phyloP scores from a whole-genome alignment of 2,329 filamentous ascomycete genomes.

The Phialophora verrucosa region DNA sequence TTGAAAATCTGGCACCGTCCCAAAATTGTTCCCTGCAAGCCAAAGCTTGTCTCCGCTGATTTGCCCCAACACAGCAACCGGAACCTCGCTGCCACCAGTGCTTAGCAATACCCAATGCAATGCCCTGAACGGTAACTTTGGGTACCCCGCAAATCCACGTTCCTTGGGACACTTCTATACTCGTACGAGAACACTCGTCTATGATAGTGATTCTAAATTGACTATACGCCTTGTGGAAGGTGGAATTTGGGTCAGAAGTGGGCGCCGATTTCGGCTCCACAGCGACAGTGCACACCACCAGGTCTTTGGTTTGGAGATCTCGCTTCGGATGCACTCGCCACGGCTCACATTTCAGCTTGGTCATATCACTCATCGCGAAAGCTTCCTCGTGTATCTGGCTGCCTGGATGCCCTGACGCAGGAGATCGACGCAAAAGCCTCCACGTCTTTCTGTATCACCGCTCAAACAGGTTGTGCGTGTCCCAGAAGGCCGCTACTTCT shows the following conservation, averaged over 20 bases:
- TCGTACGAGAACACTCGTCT: background rate
- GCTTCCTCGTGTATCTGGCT: background rate
- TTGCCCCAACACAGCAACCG: conserved; percentile 15
- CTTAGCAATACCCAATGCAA: conserved; percentile 15
- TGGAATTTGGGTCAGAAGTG: background rate
- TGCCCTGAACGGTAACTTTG: conserved; percentile 3
- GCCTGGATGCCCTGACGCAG: background rate
- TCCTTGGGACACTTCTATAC: background rate
- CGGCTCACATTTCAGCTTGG: background rate
- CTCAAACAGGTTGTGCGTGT: background rate
- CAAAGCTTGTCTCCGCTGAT: conserved; percentile 15
- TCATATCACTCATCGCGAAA: background rate
- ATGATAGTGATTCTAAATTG: background rate
- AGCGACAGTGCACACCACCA: background rate
- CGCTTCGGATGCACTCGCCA: background rate
- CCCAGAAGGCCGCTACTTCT: background rate
- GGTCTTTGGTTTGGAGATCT: background rate
- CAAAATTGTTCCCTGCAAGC: background rate
- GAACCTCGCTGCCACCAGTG: conserved; percentile 9
- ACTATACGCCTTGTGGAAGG: background rate
- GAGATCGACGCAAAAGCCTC: background rate
- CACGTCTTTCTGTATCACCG: conserved; percentile 1
- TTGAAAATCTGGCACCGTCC: background rate
- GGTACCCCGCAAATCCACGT: conserved; percentile 1
- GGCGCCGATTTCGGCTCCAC: background rate